Percentiles rank a stretch among this genome's conserved stretches.
Evolutionary conservation across 2,329 filamentous ascomycete genomes (phyloP).

Genomic region (Penicillium sp.): DNA sequence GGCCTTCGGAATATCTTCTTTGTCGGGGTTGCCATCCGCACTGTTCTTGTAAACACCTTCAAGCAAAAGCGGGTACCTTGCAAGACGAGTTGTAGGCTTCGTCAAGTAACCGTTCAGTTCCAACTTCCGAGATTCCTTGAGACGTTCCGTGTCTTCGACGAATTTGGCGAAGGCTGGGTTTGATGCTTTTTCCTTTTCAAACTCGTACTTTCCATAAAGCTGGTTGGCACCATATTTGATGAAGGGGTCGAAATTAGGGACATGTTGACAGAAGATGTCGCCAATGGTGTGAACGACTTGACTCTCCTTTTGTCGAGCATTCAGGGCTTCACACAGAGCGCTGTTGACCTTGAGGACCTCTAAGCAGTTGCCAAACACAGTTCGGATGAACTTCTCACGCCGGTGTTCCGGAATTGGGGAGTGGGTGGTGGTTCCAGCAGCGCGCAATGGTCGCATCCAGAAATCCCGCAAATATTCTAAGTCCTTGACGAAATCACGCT

Average conservation of each 20-base stretch:
- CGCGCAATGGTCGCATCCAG: conserved; percentile 88
- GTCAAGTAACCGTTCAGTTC: conserved; percentile 96
- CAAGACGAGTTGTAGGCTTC: conserved; percentile 90
- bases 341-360: conserved; percentile 91
- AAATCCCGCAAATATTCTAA: conserved; percentile 95
- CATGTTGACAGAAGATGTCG: conserved; percentile 87
- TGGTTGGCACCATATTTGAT: conserved; percentile 94
- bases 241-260: conserved; percentile 87
- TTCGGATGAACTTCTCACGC: conserved; percentile 82
- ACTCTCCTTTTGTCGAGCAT: conserved; percentile 77
- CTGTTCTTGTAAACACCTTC: conserved; percentile 90
- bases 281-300: conserved; percentile 83
- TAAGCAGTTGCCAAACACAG: conserved; percentile 90
- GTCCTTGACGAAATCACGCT: conserved; percentile 97
- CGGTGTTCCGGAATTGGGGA: conserved; percentile 84
- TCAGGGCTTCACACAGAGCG: conserved; percentile 75
- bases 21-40: conserved; percentile 78
- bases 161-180: conserved; percentile 82
- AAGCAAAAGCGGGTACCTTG: conserved; percentile 81
- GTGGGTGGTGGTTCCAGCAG: conserved; percentile 52
- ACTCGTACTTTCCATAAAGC: conserved; percentile 92
- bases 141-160: conserved; percentile 88
- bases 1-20: conserved; percentile 83
- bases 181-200: conserved; percentile 84
- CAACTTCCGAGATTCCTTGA: conserved; percentile 92